These are phyloP conservation scores for Xylariaceae sp. DNA, from an alignment of 2,329 filamentous ascomycete genomes.

Conservation along the genomic window DNA sequence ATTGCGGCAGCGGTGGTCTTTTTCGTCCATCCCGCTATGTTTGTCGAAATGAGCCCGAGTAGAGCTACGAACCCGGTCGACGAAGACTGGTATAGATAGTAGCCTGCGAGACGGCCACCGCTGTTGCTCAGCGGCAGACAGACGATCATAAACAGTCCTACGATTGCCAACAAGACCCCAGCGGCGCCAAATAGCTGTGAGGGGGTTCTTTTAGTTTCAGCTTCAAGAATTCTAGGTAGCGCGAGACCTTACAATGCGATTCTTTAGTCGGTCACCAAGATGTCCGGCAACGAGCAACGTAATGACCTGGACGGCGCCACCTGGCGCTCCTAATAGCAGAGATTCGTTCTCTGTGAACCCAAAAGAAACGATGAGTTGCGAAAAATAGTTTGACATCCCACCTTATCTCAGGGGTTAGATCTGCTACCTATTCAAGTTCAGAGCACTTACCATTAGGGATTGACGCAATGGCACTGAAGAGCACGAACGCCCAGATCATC, in stretches of 20 bases:
- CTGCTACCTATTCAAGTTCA: neutral
- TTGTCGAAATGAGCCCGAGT: conserved; percentile 64
- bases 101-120: conserved; percentile 62
- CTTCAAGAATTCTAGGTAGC: neutral
- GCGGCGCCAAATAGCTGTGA: conserved; percentile 50
- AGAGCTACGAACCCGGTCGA: conserved; percentile 66
- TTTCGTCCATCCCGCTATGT: conserved; percentile 61
- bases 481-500: conserved; percentile 42
- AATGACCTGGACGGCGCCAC: conserved; percentile 66
- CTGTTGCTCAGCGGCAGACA: conserved; percentile 61
- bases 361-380: conserved; percentile 53
- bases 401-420: conserved; percentile 20
- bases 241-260: conserved; percentile 49
- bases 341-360: conserved; percentile 66
- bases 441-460: conserved; percentile 42
- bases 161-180: conserved; percentile 55
- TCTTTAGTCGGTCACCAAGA: conserved; percentile 57
- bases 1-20: conserved; percentile 61
- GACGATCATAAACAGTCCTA: conserved; percentile 67
- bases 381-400: conserved; percentile 43
- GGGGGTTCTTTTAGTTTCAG: conserved; percentile 7
- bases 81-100: conserved; percentile 65
- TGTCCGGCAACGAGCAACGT: conserved; percentile 52
- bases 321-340: conserved; percentile 66
- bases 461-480: conserved; percentile 38